Conservation (phyloP, 2,329 filamentous ascomycete species). For the Monilinia fructigena region DNA sequence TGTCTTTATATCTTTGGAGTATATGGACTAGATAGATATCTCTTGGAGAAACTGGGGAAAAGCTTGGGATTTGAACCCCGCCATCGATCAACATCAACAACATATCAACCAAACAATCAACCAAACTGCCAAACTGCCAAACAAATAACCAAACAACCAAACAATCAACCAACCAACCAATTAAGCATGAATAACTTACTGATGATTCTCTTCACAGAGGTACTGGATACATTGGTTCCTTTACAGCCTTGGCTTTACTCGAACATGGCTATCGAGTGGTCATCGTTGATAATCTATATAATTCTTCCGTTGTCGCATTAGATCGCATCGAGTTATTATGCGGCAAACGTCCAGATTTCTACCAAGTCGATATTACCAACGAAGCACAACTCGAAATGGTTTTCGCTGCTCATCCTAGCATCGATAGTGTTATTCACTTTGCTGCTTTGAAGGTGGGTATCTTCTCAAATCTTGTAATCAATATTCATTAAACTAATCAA, state of each 20-base stretch:
- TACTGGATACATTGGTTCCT: constrained; percentile 98
- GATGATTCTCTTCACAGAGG: constrained; percentile 54
- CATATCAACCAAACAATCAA: neutral
- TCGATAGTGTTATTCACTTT: constrained; percentile 98
- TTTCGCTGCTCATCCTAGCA: constrained; percentile 84
- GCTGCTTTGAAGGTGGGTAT: constrained; percentile 82
- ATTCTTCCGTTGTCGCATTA: constrained; percentile 86
- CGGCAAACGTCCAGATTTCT: constrained; percentile 82
- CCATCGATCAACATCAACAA: constrained; percentile 14
- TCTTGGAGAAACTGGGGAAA: constrained; percentile 16
- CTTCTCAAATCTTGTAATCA: neutral
- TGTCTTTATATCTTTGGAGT: neutral
- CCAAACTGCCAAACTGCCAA: neutral
- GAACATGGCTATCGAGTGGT: constrained; percentile 95
- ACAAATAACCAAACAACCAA: too few species aligned
- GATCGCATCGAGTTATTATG: constrained; percentile 93
- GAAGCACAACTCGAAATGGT: constrained; percentile 80
- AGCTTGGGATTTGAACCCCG: constrained; percentile 21
- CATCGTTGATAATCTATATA: constrained; percentile 95
- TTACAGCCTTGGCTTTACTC: constrained; percentile 88
- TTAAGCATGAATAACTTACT: constrained; percentile 25
- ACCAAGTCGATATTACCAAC: constrained; percentile 85
- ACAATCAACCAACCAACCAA: neutral
- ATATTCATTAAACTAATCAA: constrained; percentile 22
- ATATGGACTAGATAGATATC: neutral